phyloP scores from a whole-genome alignment of 306 rosid genomes.

The Castanea crenata region DNA sequence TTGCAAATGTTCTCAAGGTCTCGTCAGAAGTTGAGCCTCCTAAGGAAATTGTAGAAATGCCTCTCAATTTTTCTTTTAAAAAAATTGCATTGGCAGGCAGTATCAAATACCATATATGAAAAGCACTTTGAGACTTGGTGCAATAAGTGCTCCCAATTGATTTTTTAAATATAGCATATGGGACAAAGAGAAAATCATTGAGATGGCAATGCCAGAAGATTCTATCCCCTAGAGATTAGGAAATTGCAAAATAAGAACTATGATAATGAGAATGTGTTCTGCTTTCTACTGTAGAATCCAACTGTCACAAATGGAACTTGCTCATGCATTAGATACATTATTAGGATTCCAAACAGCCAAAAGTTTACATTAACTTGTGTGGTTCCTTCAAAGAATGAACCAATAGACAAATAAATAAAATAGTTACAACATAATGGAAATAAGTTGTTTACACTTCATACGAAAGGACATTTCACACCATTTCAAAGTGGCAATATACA shows the following conservation, averaged over 20 bases:
- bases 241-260: constrained; percentile 12
- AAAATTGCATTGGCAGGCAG: too few relatives aligned
- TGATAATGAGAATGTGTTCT: neutral
- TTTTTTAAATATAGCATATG: too few relatives aligned
- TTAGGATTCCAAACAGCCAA: neutral
- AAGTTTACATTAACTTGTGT: neutral
- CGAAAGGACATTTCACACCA: too few relatives aligned
- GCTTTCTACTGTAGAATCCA: neutral
- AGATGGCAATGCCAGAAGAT: constrained; percentile 13
- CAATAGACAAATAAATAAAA: neutral
- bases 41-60: too few relatives aligned
- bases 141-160: too few relatives aligned
- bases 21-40: too few relatives aligned
- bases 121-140: too few relatives aligned
- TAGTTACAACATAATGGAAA: constrained; percentile 5
- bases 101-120: too few relatives aligned
- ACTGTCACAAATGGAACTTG: neutral
- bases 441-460: neutral
- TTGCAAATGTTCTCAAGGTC: too few relatives aligned
- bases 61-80: too few relatives aligned
- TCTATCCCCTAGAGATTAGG: neutral
- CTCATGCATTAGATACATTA: neutral
- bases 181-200: constrained; percentile 70
- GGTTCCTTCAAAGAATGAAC: neutral
- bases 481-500: neutral